Percentiles rank a stretch among this genome's conserved stretches.
phyloP scores from a whole-genome alignment of 2,329 filamentous ascomycete species.

The Helotiales sp. region DNA sequence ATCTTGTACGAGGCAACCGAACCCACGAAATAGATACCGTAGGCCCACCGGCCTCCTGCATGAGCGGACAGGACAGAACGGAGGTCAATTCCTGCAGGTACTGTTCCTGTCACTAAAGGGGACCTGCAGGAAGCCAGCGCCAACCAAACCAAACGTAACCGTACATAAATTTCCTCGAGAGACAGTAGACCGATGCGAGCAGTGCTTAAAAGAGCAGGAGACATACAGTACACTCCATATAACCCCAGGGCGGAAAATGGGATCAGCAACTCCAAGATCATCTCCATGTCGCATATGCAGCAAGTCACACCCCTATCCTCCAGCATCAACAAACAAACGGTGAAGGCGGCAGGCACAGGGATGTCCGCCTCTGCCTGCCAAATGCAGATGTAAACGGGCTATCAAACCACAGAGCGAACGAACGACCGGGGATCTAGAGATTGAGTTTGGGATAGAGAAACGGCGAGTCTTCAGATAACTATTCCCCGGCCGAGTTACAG shows the following conservation, averaged over 20 bases:
- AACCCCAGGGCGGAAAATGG: neutral
- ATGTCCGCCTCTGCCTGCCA: neutral
- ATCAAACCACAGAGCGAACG: neutral
- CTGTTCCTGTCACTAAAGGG: slow-evolving; percentile 10
- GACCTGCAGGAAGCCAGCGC: neutral
- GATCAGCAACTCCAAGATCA: slow-evolving; percentile 6
- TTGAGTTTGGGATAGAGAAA: neutral
- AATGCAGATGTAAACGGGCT: neutral
- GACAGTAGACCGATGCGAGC: neutral
- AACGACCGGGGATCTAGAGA: neutral
- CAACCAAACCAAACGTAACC: neutral
- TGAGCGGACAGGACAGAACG: slow-evolving; percentile 1
- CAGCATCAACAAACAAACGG: slow-evolving; percentile 1
- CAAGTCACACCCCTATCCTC: neutral
- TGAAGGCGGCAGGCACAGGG: neutral
- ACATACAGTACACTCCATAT: neutral
- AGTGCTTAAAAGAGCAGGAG: neutral
- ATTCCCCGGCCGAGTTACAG: neutral
- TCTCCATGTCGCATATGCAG: slow-evolving; percentile 2
- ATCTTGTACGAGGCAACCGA: neutral
- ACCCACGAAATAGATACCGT: neutral
- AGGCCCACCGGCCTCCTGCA: slow-evolving; percentile 7
- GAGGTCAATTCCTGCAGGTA: slow-evolving; percentile 13
- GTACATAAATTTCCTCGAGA: neutral
- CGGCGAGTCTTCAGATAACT: neutral